Conservation (phyloP, 139 green algal species). For the Raphidocelis subcapitata region DNA sequence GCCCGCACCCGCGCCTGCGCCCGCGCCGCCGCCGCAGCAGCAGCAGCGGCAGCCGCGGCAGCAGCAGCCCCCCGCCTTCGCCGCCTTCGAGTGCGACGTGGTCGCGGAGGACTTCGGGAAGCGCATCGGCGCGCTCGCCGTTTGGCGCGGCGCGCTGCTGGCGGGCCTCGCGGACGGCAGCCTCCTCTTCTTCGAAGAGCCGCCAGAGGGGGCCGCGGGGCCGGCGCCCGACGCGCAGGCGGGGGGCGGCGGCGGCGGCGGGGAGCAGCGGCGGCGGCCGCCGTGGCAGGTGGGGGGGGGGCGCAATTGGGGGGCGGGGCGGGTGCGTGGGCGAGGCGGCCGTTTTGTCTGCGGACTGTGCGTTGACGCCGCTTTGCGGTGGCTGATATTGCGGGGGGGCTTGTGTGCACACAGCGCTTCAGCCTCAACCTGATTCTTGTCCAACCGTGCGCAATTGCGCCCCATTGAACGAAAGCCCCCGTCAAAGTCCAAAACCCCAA, state of each 20-base stretch:
- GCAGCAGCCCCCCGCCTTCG: too few relatives aligned
- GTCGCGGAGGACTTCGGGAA: slow-evolving; percentile 41
- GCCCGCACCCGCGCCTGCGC: too few relatives aligned
- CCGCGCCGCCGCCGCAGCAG: too few relatives aligned
- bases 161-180: slow-evolving; percentile 40
- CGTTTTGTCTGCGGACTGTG: slow-evolving; percentile 11
- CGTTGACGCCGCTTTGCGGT: not conserved
- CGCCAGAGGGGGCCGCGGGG: slow-evolving; percentile 15
- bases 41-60: too few relatives aligned
- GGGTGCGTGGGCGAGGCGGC: slow-evolving; percentile 27
- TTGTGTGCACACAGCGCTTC: too few relatives aligned
- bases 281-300: too few relatives aligned
- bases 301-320: too few relatives aligned
- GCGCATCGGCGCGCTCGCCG: slow-evolving; percentile 30
- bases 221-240: slow-evolving; percentile 27
- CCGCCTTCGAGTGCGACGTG: slow-evolving; percentile 25
- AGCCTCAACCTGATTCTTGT: too few relatives aligned
- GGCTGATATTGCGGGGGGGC: too few relatives aligned
- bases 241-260: slow-evolving; percentile 13
- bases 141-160: slow-evolving; percentile 19
- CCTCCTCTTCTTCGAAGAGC: slow-evolving; percentile 35
- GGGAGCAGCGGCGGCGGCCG: slow-evolving; percentile 27
- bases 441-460: too few relatives aligned
- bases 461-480: too few relatives aligned
- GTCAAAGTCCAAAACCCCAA: too few relatives aligned